Percentiles rank a stretch among this genome's conserved stretches.
Conservation (phyloP, 768 basidiomycete genomes). For the Cystofilobasidium bisporidii region DNA sequence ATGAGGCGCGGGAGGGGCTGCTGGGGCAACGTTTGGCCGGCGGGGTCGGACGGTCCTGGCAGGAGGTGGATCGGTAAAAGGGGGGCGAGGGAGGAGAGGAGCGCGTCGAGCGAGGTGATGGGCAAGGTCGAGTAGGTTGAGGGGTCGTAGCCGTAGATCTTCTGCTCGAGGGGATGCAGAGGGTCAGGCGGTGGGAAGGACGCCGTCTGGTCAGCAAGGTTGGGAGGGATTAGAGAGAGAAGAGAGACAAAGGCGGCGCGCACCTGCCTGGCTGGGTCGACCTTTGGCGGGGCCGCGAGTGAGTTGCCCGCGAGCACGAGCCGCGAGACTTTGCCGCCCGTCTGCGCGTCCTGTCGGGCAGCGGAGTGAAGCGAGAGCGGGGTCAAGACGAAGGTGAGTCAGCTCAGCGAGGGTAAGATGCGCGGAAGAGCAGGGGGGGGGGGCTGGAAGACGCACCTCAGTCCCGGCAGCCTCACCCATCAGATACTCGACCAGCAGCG, state of each 20-base stretch:
- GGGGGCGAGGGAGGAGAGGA: constrained; percentile 64
- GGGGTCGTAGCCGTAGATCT: constrained; percentile 52
- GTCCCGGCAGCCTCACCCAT: constrained; percentile 68
- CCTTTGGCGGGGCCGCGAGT: constrained; percentile 45
- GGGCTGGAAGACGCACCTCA: constrained; percentile 42
- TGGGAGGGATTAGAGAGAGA: too few species aligned
- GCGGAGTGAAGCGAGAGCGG: too few species aligned
- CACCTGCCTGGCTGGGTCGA: constrained; percentile 33
- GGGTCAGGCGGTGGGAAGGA: too few species aligned
- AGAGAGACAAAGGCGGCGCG: background rate
- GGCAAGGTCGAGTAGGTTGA: constrained; percentile 67
- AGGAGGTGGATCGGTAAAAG: constrained; percentile 77
- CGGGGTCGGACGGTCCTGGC: constrained; percentile 78
- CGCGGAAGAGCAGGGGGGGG: too few species aligned
- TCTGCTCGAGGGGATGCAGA: too few species aligned
- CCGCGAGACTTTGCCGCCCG: constrained; percentile 55
- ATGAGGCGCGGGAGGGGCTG: constrained; percentile 86
- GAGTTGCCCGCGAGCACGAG: constrained; percentile 88
- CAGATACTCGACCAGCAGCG: constrained; percentile 84
- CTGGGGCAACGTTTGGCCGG: constrained; percentile 82
- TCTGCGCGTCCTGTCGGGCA: constrained; percentile 49
- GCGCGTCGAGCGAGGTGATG: constrained; percentile 55
- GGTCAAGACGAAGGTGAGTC: background rate
- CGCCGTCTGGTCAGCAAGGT: too few species aligned
- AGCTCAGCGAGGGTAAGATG: too few species aligned